phyloP scores from a whole-genome alignment of 1,139 yeast genomes.

The Scheffersomyces lignicola region DNA sequence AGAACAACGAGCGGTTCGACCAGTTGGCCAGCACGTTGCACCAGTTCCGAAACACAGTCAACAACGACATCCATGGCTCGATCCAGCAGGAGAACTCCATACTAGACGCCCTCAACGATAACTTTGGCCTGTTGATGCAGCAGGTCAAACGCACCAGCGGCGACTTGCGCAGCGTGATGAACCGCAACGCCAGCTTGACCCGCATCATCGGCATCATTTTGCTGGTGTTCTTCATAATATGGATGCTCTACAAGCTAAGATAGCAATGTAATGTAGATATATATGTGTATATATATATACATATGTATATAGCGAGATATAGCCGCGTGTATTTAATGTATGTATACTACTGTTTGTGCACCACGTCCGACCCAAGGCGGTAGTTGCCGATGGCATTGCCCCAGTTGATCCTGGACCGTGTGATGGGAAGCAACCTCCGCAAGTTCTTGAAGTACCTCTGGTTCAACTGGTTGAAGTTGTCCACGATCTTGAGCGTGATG shows the following conservation, averaged over 20 bases:
- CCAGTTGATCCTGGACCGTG: conserved; percentile 92
- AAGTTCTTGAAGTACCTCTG: conserved; percentile 79
- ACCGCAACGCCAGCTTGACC: conserved; percentile 44
- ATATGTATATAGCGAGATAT: background rate
- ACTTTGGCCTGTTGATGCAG: conserved; percentile 59
- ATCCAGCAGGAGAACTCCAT: conserved; percentile 46
- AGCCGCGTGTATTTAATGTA: background rate
- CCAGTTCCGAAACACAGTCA: conserved; percentile 46
- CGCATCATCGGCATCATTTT: conserved; percentile 50
- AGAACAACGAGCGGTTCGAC: conserved; percentile 46
- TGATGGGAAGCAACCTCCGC: conserved; percentile 89
- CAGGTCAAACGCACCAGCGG: conserved; percentile 67
- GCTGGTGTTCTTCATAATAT: conserved; percentile 60
- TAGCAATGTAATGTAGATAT: conserved; percentile 6
- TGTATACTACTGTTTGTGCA: conserved; percentile 23
- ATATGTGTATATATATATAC: background rate
- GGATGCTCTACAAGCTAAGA: conserved; percentile 59
- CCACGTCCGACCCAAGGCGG: conserved; percentile 83
- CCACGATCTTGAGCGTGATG: conserved; percentile 60
- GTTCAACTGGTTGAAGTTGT: conserved; percentile 69
- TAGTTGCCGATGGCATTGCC: conserved; percentile 90
- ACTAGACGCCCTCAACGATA: conserved; percentile 57
- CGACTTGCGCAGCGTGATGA: conserved; percentile 56
- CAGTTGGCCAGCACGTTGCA: conserved; percentile 46
- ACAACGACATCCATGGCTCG: conserved; percentile 43